Evolutionary conservation across 179 eudicot genomes (phyloP), one percentile per base, ranked within the genome.

Genomic region (Silene noctiflora): DNA sequence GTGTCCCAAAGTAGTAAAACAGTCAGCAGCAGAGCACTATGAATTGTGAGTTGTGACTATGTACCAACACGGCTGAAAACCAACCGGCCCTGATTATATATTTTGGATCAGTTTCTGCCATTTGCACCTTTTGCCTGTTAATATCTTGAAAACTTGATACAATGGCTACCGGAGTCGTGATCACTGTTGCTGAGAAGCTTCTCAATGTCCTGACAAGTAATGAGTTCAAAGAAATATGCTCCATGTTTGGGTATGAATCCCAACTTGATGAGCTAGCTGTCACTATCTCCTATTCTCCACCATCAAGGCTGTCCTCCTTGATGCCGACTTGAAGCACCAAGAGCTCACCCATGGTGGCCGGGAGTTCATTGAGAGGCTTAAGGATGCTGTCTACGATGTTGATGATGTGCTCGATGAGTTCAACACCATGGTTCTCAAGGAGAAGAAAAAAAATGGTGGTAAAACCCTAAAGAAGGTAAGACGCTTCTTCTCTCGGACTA

Each of bases 351-450:
- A 53, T 39, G 64, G 39, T 10, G 79, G 56, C 4, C 13, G 51
- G 31, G 22, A 24, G 19, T 83, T 78, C 81, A 35, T 84, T 10
- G 24, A 25, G 12, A 84, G 64, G 81, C 84, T 78, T 69, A 56
- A 68, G 63, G 73, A 17, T 46, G 75, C 72, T 20, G 76, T 76
- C 6, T 76, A 79, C 20, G 71, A 73, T 21, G 79, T 59, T 7
- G 81, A 78, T 58, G 83, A 79, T 59, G 21, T 84, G 58, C 9
- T 81, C 6, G 87, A 84, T 74, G 75, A 77, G 8, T 77, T 74
- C 31, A 60, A 61, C 13, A 79, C 77, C n/a, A 53, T 48, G 9
- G 53, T 46, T 13, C 20, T 19, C 62, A 58, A 33, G 69, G 27
- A 27, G 48, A 48, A 65, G 20, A 27, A 4, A 3, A 67, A 19